phyloP scores from a whole-genome alignment of 371 early-diverging fungal species.

The Haplosporangium sp. region DNA sequence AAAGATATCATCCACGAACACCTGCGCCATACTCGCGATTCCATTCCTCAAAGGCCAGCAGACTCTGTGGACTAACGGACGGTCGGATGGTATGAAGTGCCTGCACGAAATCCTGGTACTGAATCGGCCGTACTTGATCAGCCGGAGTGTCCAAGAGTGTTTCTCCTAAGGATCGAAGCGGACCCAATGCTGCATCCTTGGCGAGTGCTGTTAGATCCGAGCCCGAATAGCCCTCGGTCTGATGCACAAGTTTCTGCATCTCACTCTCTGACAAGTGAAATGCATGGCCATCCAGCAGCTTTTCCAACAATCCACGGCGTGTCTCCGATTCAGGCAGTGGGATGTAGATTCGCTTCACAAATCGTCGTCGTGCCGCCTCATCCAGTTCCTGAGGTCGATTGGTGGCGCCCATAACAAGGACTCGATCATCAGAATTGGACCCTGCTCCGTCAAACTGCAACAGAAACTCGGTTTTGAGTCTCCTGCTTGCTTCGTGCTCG shows the following conservation, averaged over 20 bases:
- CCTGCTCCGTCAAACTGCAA: slow-evolving; percentile 81
- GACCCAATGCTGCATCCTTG: slow-evolving; percentile 78
- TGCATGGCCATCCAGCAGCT: slow-evolving; percentile 67
- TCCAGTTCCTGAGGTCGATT: slow-evolving; percentile 81
- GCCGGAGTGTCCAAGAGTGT: slow-evolving; percentile 59
- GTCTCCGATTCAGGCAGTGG: slow-evolving; percentile 78
- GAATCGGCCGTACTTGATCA: slow-evolving; percentile 73
- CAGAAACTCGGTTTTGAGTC: slow-evolving; percentile 88
- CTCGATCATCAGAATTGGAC: slow-evolving; percentile 60
- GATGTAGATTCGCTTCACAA: slow-evolving; percentile 79
- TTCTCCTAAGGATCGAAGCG: slow-evolving; percentile 74
- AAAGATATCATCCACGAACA: slow-evolving; percentile 16
- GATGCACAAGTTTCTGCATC: slow-evolving; percentile 58
- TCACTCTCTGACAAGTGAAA: slow-evolving; percentile 60
- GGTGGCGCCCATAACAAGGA: slow-evolving; percentile 73
- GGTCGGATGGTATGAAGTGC: slow-evolving; percentile 73
- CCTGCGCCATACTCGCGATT: slow-evolving; percentile 65
- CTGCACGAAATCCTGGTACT: slow-evolving; percentile 69
- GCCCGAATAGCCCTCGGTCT: slow-evolving; percentile 80
- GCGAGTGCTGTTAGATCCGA: slow-evolving; percentile 80
- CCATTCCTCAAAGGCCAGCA: slow-evolving; percentile 72
- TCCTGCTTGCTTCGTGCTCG: slow-evolving; percentile 82
- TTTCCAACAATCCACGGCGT: slow-evolving; percentile 62
- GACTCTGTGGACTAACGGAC: slow-evolving; percentile 69
- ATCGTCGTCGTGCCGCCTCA: slow-evolving; percentile 81